A percentile compares a stretch with the other conserved stretches of the same genome.
These are phyloP conservation scores for Psilocybe sp. DNA, from an alignment of 768 basidiomycete genomes.

Conservation along the genomic window DNA sequence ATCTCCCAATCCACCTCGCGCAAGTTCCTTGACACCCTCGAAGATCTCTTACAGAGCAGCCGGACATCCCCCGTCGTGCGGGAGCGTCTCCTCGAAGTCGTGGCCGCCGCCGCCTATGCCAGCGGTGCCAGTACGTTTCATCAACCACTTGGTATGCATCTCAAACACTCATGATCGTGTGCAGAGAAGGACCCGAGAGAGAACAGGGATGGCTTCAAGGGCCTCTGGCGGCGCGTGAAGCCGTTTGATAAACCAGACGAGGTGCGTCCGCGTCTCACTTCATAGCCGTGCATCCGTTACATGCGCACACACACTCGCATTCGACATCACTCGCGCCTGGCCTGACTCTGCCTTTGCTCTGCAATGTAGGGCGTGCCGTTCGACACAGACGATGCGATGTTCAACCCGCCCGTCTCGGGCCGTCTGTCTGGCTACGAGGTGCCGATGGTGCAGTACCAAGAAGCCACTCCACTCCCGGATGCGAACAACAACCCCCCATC, in stretches of 20 bases:
- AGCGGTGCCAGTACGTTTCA: conserved; percentile 44
- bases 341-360: too few relatives aligned
- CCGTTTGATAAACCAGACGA: conserved; percentile 78
- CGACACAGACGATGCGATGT: too few relatives aligned
- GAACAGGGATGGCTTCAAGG: conserved; percentile 53
- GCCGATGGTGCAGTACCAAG: too few relatives aligned
- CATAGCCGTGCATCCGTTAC: too few relatives aligned
- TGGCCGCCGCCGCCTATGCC: conserved; percentile 79
- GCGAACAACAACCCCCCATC: conserved; percentile 10
- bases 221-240: conserved; percentile 80
- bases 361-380: conserved; percentile 38
- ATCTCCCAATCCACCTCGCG: conserved; percentile 65
- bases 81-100: conserved; percentile 75
- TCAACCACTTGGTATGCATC: not conserved
- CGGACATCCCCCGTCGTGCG: conserved; percentile 77
- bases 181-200: conserved; percentile 19
- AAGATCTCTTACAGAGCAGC: conserved; percentile 62
- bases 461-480: conserved; percentile 21
- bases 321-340: too few relatives aligned
- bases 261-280: conserved; percentile 32
- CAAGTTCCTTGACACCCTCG: conserved; percentile 79
- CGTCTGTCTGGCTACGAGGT: too few relatives aligned
- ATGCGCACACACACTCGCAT: not conserved
- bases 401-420: too few relatives aligned
- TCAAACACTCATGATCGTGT: not conserved